Evolutionary conservation across 495 filamentous ascomycete species (phyloP).

Genomic region (Penicillium pancosmium): DNA sequence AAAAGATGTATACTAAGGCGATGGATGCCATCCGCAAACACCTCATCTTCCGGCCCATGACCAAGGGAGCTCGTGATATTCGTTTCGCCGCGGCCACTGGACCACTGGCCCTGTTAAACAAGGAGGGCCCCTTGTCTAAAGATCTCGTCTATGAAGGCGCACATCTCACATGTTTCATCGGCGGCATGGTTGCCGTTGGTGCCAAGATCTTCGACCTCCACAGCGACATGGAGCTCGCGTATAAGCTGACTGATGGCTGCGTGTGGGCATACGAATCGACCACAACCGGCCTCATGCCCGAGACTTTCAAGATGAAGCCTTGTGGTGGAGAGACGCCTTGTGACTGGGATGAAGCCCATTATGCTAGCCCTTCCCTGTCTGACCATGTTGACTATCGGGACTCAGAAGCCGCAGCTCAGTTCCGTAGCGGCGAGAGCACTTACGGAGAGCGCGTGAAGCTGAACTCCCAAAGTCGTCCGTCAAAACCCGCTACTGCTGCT

Average conservation of each 20-base stretch:
- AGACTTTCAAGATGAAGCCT: constrained; percentile 64
- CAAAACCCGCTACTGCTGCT: not conserved
- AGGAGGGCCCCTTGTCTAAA: constrained; percentile 12
- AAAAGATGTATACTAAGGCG: constrained; percentile 74
- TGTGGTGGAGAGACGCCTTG: constrained; percentile 71
- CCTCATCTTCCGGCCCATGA: constrained; percentile 86
- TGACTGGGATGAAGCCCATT: constrained; percentile 74
- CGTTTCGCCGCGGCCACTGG: constrained; percentile 69
- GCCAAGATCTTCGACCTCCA: constrained; percentile 83
- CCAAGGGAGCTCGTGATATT: constrained; percentile 69
- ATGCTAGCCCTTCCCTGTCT: constrained; percentile 30
- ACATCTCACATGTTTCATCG: constrained; percentile 87
- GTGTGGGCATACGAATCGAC: constrained; percentile 90
- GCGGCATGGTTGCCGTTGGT: constrained; percentile 91
- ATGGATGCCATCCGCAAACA: constrained; percentile 71
- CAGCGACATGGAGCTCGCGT: constrained; percentile 78
- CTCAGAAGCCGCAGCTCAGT: constrained; percentile 42
- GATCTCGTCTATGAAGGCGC: constrained; percentile 61
- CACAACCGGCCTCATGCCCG: constrained; percentile 88
- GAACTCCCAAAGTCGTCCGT: constrained; percentile 14
- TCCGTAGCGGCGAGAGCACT: constrained; percentile 27
- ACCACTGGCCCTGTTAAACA: constrained; percentile 31
- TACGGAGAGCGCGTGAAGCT: constrained; percentile 34
- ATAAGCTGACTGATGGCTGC: constrained; percentile 86
- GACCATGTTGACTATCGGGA: constrained; percentile 44